Percentiles rank a stretch among this genome's conserved stretches.
These are phyloP conservation scores for Aaosphaeria pasadenensis DNA, from an alignment of 2,329 filamentous ascomycete genomes.

Conservation along the genomic window DNA sequence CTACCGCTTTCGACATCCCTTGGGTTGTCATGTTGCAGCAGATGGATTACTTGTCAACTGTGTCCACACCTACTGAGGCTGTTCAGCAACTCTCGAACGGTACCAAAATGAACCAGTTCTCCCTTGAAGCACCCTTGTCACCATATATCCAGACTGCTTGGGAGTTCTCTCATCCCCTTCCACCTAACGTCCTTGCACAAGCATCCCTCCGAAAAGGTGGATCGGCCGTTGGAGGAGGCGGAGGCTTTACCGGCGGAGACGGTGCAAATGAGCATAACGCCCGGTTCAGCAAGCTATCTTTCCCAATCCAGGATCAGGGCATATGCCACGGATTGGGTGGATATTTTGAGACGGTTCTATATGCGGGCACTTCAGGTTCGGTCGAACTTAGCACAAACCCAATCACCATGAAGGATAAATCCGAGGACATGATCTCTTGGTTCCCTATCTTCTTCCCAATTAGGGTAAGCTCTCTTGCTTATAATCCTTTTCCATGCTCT, in stretches of 20 bases:
- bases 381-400: conserved; percentile 92
- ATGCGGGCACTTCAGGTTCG: conserved; percentile 56
- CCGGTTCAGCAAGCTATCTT: conserved; percentile 73
- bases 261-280: conserved; percentile 90
- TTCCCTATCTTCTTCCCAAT: conserved; percentile 98
- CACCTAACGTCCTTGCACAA: conserved; percentile 55
- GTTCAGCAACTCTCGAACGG: conserved; percentile 38
- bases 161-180: conserved; percentile 77
- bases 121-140: conserved; percentile 39
- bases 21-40: conserved; percentile 93
- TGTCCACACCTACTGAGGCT: conserved; percentile 20
- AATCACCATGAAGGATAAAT: conserved; percentile 87
- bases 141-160: conserved; percentile 70
- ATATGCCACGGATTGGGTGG: conserved; percentile 88
- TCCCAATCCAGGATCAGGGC: conserved; percentile 74
- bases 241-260: conserved; percentile 70
- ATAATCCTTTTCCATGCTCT: neutral
- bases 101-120: conserved; percentile 38
- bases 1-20: conserved; percentile 79
- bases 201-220: conserved; percentile 58
- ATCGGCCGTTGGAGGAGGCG: conserved; percentile 65
- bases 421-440: conserved; percentile 98
- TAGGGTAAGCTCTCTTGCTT: conserved; percentile 62
- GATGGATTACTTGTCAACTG: conserved; percentile 77
- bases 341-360: conserved; percentile 96